These are phyloP conservation scores for Verticillium nonalfalfae DNA, from an alignment of 2,329 filamentous ascomycete genomes.

Conservation along the genomic window DNA sequence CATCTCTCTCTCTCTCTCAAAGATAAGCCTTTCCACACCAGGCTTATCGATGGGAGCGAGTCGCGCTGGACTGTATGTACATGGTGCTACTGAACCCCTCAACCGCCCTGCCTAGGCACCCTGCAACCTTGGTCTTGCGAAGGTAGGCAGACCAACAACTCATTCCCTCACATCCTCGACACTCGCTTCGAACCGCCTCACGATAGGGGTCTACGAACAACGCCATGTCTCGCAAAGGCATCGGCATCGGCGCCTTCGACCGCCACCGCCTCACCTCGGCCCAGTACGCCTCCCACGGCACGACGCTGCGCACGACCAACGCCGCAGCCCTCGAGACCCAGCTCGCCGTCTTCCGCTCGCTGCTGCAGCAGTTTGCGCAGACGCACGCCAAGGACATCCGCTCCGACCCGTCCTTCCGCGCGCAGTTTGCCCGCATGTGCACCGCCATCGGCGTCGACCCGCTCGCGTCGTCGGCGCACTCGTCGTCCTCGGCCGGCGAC, in stretches of 20 bases:
- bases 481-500: slow-evolving; percentile 19
- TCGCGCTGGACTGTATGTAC: too few species aligned
- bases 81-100: neutral
- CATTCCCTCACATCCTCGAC: neutral
- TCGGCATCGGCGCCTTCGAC: slow-evolving; percentile 86
- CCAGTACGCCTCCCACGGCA: slow-evolving; percentile 87
- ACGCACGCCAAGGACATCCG: slow-evolving; percentile 95
- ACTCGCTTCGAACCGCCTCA: neutral
- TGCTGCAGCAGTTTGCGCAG: slow-evolving; percentile 90
- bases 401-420: slow-evolving; percentile 88
- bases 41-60: neutral
- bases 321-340: slow-evolving; percentile 84
- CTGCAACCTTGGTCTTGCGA: too few species aligned
- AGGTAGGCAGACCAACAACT: too few species aligned
- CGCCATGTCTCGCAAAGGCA: slow-evolving; percentile 68
- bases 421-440: slow-evolving; percentile 98
- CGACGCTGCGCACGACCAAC: slow-evolving; percentile 76
- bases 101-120: neutral
- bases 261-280: slow-evolving; percentile 77
- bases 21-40: neutral
- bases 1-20: too few species aligned
- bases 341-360: slow-evolving; percentile 89
- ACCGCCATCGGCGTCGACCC: slow-evolving; percentile 94
- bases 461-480: slow-evolving; percentile 48
- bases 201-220: neutral